Evolutionary conservation across 2,329 filamentous ascomycete genomes (phyloP).

Genomic region (Ophiostoma triangulosporum): DNA sequence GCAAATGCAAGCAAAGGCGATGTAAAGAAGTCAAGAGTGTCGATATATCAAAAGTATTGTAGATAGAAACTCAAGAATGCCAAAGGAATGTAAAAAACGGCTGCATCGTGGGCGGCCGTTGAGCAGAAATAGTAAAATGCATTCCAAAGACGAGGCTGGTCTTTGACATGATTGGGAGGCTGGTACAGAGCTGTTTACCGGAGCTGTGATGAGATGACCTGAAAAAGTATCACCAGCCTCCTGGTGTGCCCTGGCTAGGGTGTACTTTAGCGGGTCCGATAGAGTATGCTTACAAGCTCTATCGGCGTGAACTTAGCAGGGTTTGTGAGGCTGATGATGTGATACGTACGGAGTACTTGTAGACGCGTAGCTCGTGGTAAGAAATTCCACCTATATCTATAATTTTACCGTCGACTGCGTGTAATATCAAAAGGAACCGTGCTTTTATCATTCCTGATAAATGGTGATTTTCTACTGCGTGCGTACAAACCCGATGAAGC

Average conservation of each 20-base stretch:
- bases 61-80: neutral
- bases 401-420: too few species aligned
- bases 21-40: neutral
- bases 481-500: too few species aligned
- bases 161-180: conserved; percentile 1
- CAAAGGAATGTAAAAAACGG: neutral
- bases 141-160: conserved; percentile 8
- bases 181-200: neutral
- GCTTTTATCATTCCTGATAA: too few species aligned
- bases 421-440: too few species aligned
- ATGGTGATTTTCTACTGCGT: too few species aligned
- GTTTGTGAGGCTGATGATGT: too few species aligned
- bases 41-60: neutral
- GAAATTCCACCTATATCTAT: too few species aligned
- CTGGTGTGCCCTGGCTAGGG: neutral
- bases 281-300: too few species aligned
- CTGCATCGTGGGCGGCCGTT: conserved; percentile 2
- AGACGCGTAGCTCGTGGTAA: too few species aligned
- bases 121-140: conserved; percentile 7
- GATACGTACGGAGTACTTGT: too few species aligned
- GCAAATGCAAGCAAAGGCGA: neutral
- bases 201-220: neutral
- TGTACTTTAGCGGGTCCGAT: too few species aligned
- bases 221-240: conserved; percentile 6
- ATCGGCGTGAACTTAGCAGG: too few species aligned